Base-by-base conservation (phyloP, 495 filamentous ascomycete species). In the Xylona heveae region DNA sequence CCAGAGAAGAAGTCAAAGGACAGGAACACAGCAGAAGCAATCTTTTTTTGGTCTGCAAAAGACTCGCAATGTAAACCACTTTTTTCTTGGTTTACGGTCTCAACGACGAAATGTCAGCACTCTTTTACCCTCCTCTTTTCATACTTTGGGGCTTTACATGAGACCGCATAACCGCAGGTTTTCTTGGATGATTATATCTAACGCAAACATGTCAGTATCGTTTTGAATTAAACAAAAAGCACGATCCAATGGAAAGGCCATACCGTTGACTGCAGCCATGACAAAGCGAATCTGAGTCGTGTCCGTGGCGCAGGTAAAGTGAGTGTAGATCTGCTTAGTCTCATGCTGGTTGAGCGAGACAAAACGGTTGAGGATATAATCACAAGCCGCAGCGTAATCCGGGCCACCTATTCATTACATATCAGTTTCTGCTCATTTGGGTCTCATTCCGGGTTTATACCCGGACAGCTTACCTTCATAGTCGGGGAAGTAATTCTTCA, bases 401-500 rank as follows among this genome's bases (percentile, higher is more conserved):
- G 83, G 74, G 44, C 84, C 84, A 44, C 81, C 55, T 59, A 40
- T 40, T 29, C 35, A 49, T 50, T 51, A 61, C 49, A 50, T 43
- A 38, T 46, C 43, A 34, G 31, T 33, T 34, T 35, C 30, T 4
- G 31, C n/a, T n/a, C n/a, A n/a, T n/a, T n/a, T n/a, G n/a, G n/a
- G n/a, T n/a, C n/a, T n/a, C n/a, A n/a, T n/a, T n/a, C n/a, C n/a
- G n/a, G n/a, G n/a, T n/a, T n/a, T n/a, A n/a, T n/a, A n/a, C n/a
- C n/a, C n/a, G n/a, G 39, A 44, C 7, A 41, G 37, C 52, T 44
- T 56, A 49, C 68, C 76, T 55, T 93, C 83, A 58, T 94, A 97
- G 54, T 97, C 88, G 28, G 88, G 83, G 73, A 97, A 97, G 60
- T 95, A 91, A 60, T 94, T 92, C 71, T 93, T 91, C 85, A 97